These are phyloP conservation scores for Citrus inodora DNA, from an alignment of 345 rosid genomes.

Conservation along the genomic window DNA sequence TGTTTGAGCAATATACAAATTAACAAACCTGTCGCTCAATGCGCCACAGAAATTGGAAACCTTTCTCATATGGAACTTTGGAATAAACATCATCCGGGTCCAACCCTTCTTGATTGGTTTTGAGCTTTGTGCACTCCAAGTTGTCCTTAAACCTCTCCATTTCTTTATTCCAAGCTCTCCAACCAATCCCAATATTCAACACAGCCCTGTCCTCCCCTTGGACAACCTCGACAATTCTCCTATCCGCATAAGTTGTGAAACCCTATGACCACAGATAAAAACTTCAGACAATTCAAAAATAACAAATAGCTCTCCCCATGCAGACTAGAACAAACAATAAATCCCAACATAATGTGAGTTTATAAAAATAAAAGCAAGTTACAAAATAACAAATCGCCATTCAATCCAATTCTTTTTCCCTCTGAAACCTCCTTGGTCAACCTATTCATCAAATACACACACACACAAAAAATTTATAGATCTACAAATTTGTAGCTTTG, in stretches of 20 bases:
- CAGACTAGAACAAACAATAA: background rate
- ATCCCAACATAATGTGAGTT: background rate
- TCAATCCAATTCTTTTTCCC: conserved; percentile 3
- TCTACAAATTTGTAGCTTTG: background rate
- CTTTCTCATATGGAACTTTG: conserved; percentile 86
- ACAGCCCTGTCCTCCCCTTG: conserved; percentile 78
- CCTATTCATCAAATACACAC: background rate
- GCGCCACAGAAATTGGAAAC: conserved; percentile 84
- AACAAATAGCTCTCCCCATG: background rate
- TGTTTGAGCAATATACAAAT: background rate
- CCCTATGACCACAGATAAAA: conserved; percentile 46
- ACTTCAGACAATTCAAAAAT: background rate
- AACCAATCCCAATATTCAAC: conserved; percentile 79
- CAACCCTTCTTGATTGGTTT: conserved; percentile 73
- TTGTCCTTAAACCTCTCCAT: conserved; percentile 85
- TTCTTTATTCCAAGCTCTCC: conserved; percentile 71
- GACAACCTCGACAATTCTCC: conserved; percentile 93
- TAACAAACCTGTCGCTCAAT: conserved; percentile 79
- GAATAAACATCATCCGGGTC: conserved; percentile 85
- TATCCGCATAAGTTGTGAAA: conserved; percentile 90
- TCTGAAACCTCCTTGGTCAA: background rate
- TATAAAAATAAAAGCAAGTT: background rate
- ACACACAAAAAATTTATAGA: background rate
- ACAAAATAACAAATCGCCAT: background rate
- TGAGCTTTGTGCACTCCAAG: conserved; percentile 81